Evolutionary conservation across 768 basidiomycete species (phyloP).

Genomic region (Lactifluus subvellereus): DNA sequence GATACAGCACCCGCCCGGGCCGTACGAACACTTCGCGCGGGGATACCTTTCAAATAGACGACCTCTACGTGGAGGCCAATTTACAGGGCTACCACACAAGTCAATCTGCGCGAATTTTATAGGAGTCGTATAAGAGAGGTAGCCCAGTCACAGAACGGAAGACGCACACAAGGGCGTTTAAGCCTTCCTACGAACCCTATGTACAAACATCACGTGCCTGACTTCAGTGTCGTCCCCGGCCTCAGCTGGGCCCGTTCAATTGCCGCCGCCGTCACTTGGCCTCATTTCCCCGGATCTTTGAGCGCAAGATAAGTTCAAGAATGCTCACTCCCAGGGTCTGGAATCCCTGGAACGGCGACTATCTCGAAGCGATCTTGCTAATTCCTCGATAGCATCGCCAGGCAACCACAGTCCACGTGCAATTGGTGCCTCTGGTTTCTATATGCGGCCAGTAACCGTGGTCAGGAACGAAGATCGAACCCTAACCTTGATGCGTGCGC

Average conservation of each 20-base stretch:
- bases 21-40: too few relatives aligned
- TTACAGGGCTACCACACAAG: not conserved
- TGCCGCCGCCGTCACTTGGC: not conserved
- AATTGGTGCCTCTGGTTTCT: too few relatives aligned
- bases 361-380: not conserved
- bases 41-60: not conserved
- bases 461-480: too few relatives aligned
- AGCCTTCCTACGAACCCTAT: not conserved
- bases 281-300: not conserved
- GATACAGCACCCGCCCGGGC: too few relatives aligned
- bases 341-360: constrained; percentile 14
- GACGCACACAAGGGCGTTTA: not conserved
- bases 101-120: constrained; percentile 10
- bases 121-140: not conserved
- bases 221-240: too few relatives aligned
- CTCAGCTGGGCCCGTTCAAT: too few relatives aligned
- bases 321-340: too few relatives aligned
- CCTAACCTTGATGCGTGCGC: too few relatives aligned
- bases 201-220: not conserved
- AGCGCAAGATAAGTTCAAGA: not conserved
- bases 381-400: not conserved
- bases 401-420: not conserved
- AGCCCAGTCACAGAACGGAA: not conserved
- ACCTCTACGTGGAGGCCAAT: not conserved
- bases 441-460: too few relatives aligned